phyloP scores from a whole-genome alignment of 768 basidiomycete genomes.

The Lactarius indigo region DNA sequence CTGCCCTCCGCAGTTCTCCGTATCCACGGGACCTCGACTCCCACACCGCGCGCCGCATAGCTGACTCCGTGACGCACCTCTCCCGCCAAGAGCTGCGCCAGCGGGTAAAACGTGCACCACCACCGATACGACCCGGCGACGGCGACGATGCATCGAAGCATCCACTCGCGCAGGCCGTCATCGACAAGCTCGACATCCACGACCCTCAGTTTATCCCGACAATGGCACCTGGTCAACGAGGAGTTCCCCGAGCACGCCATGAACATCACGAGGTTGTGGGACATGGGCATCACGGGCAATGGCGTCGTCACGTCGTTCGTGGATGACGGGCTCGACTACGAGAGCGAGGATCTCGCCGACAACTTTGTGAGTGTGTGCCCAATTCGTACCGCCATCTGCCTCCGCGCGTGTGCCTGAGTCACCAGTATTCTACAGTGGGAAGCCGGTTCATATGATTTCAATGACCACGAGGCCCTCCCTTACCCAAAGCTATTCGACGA shows the following conservation, averaged over 20 bases:
- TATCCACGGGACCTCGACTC: slow-evolving; percentile 41
- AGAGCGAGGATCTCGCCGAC: slow-evolving; percentile 75
- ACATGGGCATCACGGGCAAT: slow-evolving; percentile 81
- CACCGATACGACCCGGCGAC: slow-evolving; percentile 40
- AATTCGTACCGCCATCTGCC: neutral
- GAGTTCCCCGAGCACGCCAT: slow-evolving; percentile 77
- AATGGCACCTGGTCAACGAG: slow-evolving; percentile 96
- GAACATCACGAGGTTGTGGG: slow-evolving; percentile 94
- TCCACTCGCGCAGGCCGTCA: slow-evolving; percentile 45
- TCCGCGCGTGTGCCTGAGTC: neutral
- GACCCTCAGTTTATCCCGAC: slow-evolving; percentile 81
- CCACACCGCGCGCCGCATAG: slow-evolving; percentile 41
- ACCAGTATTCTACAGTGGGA: slow-evolving; percentile 54
- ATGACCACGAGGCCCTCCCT: slow-evolving; percentile 86
- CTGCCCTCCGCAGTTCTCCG: slow-evolving; percentile 39
- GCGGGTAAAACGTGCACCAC: slow-evolving; percentile 72
- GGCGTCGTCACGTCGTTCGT: slow-evolving; percentile 86
- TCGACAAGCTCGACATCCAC: slow-evolving; percentile 57
- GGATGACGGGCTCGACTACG: slow-evolving; percentile 94
- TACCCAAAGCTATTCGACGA: slow-evolving; percentile 87
- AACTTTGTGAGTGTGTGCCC: slow-evolving; percentile 75
- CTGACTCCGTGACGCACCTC: slow-evolving; percentile 57
- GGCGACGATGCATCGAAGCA: slow-evolving; percentile 28
- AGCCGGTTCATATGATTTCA: slow-evolving; percentile 91
- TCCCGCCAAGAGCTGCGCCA: slow-evolving; percentile 61